Percentiles rank a stretch among this genome's conserved stretches.
phyloP scores from a whole-genome alignment of 2,329 filamentous ascomycete species.

The Cercospora sojina region DNA sequence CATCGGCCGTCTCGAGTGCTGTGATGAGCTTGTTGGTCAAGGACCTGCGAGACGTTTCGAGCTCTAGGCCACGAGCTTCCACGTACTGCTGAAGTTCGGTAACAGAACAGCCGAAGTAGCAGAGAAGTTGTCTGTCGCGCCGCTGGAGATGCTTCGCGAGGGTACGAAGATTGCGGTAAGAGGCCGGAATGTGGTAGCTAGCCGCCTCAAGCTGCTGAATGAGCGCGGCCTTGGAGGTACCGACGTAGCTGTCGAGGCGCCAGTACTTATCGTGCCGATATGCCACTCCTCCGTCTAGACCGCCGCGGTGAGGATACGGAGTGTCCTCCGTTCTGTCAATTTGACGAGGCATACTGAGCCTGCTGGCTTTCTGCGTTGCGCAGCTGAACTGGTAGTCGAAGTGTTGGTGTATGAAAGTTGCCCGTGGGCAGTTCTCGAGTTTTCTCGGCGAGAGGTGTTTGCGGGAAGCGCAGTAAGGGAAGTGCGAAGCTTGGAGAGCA shows the following conservation, averaged over 20 bases:
- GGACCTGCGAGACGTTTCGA: neutral
- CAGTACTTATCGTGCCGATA: neutral
- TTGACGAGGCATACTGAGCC: neutral
- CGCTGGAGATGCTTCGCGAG: neutral
- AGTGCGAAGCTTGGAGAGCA: neutral
- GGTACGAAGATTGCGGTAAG: neutral
- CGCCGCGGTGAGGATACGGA: neutral
- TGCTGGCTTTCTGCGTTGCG: neutral
- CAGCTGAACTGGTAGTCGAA: neutral
- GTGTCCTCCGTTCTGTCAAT: neutral
- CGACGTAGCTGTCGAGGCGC: neutral
- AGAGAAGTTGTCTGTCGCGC: neutral
- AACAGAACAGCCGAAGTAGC: neutral
- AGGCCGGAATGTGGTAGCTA: neutral
- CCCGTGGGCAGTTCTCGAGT: neutral
- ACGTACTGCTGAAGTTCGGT: neutral
- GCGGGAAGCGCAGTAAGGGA: neutral
- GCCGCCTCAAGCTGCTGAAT: neutral
- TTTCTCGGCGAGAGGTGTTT: neutral
- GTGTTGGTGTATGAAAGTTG: no score
- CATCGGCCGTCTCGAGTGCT: neutral
- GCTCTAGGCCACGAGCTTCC: neutral
- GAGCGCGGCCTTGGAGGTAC: neutral
- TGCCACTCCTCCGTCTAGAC: neutral
- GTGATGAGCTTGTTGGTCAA: neutral